Percentiles rank a stretch among this genome's conserved stretches.
Evolutionary conservation across 495 filamentous ascomycete species (phyloP).

Genomic region (Choiromyces venosus): DNA sequence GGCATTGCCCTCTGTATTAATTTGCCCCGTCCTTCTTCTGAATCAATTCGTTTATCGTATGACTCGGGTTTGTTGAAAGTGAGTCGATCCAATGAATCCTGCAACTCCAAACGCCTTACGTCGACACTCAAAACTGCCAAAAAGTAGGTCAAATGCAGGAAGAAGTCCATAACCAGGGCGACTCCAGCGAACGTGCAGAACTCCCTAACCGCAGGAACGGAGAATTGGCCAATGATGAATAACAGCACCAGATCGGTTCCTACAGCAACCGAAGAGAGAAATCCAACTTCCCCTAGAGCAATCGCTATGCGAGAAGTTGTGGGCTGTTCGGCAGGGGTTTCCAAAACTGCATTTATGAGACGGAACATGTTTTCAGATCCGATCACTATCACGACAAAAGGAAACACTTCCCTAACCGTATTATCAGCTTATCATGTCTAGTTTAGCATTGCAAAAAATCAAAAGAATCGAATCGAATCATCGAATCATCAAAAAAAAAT

Average conservation of each 20-base stretch:
- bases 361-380: conserved; percentile 69
- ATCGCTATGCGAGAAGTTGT: conserved; percentile 57
- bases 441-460: background rate
- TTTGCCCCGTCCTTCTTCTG: background rate
- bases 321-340: conserved; percentile 57
- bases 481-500: conserved; percentile 8
- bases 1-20: conserved; percentile 32
- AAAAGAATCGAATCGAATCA: background rate
- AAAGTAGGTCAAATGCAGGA: conserved; percentile 67
- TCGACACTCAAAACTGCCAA: conserved; percentile 68
- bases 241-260: conserved; percentile 58
- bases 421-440: conserved; percentile 6
- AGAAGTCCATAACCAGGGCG: conserved; percentile 63
- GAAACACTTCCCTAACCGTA: conserved; percentile 52
- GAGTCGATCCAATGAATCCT: conserved; percentile 49
- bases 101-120: conserved; percentile 62
- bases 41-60: background rate
- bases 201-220: conserved; percentile 57
- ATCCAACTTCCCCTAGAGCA: conserved; percentile 63
- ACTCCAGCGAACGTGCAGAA: conserved; percentile 67
- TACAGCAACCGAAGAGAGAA: conserved; percentile 57
- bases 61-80: conserved; percentile 35
- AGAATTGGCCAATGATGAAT: conserved; percentile 52
- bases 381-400: conserved; percentile 63
- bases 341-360: conserved; percentile 64